These are phyloP conservation scores for Exophiala dermatitidis DNA, from an alignment of 2,329 filamentous ascomycete species.

Conservation along the genomic window DNA sequence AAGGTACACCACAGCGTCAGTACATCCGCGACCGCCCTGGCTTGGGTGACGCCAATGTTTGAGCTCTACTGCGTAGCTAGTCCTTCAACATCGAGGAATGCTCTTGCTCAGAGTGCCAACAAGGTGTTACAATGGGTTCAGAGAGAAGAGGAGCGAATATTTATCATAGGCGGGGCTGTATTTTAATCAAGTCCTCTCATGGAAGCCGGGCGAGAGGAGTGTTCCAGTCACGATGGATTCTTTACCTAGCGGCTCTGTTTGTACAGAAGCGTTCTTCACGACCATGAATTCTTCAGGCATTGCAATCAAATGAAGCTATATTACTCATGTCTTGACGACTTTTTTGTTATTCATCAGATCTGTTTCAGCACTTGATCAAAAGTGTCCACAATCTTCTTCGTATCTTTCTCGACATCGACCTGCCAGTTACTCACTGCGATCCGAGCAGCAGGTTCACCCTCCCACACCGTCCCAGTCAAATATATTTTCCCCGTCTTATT, in stretches of 20 bases:
- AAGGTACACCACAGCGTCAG: conserved; percentile 78
- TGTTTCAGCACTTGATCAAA: conserved; percentile 43
- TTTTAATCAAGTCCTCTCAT: conserved; percentile 39
- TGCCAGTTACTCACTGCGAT: conserved; percentile 83
- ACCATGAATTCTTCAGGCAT: no score
- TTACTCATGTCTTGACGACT: no score
- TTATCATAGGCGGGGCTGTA: conserved; percentile 96
- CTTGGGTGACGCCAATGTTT: conserved; percentile 85
- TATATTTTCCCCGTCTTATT: conserved; percentile 70
- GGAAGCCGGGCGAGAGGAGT: no score
- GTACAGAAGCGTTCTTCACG: no score
- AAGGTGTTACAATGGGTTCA: conserved; percentile 87
- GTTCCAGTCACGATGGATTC: no score
- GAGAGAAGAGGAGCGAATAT: conserved; percentile 84
- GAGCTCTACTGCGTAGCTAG: conserved; percentile 94
- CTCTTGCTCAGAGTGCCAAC: conserved; percentile 77
- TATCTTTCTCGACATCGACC: conserved; percentile 61
- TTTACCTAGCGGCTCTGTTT: no score
- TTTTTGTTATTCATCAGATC: no score
- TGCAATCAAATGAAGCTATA: no score
- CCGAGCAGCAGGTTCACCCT: conserved; percentile 64
- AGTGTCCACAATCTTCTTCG: conserved; percentile 57
- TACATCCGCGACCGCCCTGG: conserved; percentile 64
- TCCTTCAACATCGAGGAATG: conserved; percentile 54
- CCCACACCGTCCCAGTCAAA: conserved; percentile 74